Evolutionary conservation across 78 protist genomes (phyloP).

Genomic region (Dictyostelium purpureum): DNA sequence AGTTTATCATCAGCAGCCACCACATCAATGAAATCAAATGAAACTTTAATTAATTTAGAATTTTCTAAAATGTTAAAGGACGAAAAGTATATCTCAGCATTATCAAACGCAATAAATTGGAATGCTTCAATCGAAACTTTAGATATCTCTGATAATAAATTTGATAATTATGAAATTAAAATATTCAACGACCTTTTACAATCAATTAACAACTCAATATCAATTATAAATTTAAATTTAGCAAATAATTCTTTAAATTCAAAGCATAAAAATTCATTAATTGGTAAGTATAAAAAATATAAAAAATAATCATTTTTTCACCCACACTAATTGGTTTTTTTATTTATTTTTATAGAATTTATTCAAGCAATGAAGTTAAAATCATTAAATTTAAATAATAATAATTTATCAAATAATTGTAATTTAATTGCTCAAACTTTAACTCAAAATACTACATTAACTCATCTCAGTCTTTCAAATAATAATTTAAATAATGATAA

Average conservation of each 20-base stretch:
- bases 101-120: slow-evolving; percentile 13
- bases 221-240: slow-evolving; percentile 28
- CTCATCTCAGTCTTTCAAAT: not conserved
- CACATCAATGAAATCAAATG: not conserved
- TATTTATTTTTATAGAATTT: slow-evolving; percentile 8
- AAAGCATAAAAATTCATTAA: slow-evolving; percentile 21
- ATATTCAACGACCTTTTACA: slow-evolving; percentile 31
- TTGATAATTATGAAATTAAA: slow-evolving; percentile 1
- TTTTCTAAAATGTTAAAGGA: slow-evolving; percentile 31
- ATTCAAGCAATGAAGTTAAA: slow-evolving; percentile 67
- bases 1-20: not conserved
- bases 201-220: slow-evolving; percentile 23
- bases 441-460: slow-evolving; percentile 20
- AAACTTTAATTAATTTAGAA: slow-evolving; percentile 28
- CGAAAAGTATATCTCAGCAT: slow-evolving; percentile 24
- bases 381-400: slow-evolving; percentile 20
- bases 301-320: not conserved
- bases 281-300: slow-evolving; percentile 23
- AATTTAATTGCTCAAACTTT: slow-evolving; percentile 56
- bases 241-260: slow-evolving; percentile 11
- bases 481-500: slow-evolving; percentile 33
- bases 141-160: slow-evolving; percentile 14
- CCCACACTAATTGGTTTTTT: not conserved
- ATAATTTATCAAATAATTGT: slow-evolving; percentile 12
- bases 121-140: slow-evolving; percentile 44